Evolutionary conservation across 1,284 basidiomycete species (phyloP).

Genomic region (Irpex rosettiformis): DNA sequence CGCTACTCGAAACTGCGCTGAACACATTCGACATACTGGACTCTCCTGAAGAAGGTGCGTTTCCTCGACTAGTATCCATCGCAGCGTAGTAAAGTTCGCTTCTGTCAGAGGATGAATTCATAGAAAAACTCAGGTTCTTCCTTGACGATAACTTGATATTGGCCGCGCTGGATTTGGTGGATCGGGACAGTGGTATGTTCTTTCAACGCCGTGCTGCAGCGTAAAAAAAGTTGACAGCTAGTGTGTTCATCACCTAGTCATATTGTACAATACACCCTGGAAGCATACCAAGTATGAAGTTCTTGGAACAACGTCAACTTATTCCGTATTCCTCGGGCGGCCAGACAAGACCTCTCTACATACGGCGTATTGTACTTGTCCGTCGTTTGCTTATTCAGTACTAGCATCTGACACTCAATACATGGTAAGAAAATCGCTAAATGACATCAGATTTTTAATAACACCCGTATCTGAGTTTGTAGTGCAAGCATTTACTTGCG

Average conservation of each 20-base stretch:
- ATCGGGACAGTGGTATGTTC: conserved; percentile 54
- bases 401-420: conserved; percentile 53
- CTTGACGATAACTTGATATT: conserved; percentile 60
- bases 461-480: conserved; percentile 3
- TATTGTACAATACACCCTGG: conserved; percentile 56
- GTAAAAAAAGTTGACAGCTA: neutral
- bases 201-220: neutral
- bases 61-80: neutral
- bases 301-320: conserved; percentile 57
- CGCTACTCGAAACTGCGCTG: neutral
- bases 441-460: neutral
- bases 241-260: conserved; percentile 39
- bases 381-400: conserved; percentile 63
- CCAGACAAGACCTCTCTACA: conserved; percentile 29
- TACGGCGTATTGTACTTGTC: conserved; percentile 68
- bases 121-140: conserved; percentile 51
- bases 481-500: conserved; percentile 82
- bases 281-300: conserved; percentile 61
- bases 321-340: conserved; percentile 52
- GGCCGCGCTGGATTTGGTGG: conserved; percentile 70
- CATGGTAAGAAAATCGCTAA: conserved; percentile 45
- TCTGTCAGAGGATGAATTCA: conserved; percentile 47
- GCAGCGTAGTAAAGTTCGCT: neutral
- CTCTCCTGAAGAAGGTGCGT: neutral
- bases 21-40: neutral